A percentile compares a stretch with the other conserved stretches of the same genome.
Evolutionary conservation across 768 basidiomycete species (phyloP).

Genomic region (Hericium erinaceus): DNA sequence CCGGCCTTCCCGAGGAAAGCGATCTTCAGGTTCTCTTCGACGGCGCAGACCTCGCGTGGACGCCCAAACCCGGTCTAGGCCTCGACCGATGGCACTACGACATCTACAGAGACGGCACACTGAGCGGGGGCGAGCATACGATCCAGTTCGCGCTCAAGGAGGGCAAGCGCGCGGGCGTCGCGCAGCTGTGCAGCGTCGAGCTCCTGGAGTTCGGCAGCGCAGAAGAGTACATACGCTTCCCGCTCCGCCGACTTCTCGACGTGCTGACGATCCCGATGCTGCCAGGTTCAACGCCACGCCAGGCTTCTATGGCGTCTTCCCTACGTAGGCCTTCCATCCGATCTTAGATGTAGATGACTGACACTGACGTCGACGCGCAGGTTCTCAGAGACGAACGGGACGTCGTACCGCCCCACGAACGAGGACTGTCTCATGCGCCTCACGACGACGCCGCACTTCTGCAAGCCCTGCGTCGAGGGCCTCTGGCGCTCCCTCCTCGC

Average conservation of each 20-base stretch:
- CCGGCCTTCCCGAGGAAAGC: conserved; percentile 46
- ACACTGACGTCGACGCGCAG: conserved; percentile 23
- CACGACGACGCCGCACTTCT: conserved; percentile 63
- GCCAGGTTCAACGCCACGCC: conserved; percentile 48
- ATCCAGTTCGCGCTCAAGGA: conserved; percentile 50
- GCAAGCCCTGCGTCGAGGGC: conserved; percentile 63
- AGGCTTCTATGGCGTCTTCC: conserved; percentile 59
- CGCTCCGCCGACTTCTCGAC: not conserved
- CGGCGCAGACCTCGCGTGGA: conserved; percentile 48
- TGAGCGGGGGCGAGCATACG: conserved; percentile 46
- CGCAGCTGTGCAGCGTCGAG: conserved; percentile 73
- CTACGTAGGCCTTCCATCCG: conserved; percentile 42
- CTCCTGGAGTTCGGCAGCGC: conserved; percentile 62
- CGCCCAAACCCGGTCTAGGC: conserved; percentile 44
- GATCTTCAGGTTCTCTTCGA: conserved; percentile 57
- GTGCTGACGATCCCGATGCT: conserved; percentile 1
- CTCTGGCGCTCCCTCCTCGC: conserved; percentile 61
- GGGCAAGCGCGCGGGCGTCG: conserved; percentile 35
- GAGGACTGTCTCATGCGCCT: conserved; percentile 77
- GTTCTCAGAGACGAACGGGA: conserved; percentile 53
- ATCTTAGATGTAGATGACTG: not conserved
- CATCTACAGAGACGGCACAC: conserved; percentile 29
- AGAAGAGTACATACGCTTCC: conserved; percentile 36
- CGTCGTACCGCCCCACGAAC: conserved; percentile 73
- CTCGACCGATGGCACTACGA: conserved; percentile 75